Evolutionary conservation across 768 basidiomycete species (phyloP), one percentile per base, ranked within the genome.

Genomic region (Lyophyllum semitale): DNA sequence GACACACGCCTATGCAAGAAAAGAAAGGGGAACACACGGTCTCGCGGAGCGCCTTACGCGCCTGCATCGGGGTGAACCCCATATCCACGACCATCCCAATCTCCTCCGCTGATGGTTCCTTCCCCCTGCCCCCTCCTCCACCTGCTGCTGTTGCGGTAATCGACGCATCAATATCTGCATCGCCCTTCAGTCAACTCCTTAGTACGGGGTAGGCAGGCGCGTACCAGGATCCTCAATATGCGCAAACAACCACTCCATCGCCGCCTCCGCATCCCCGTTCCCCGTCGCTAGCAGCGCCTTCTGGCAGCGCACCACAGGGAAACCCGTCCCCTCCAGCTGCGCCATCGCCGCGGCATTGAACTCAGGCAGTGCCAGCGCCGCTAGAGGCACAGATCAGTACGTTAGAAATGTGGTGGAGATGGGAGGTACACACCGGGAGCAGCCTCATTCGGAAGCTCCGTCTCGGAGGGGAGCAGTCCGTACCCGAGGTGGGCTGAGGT

Each of bases 161-260:
- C 0, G 93, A 94, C 0, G 75, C 78, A 68, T 98, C 95, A 65
- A 98, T 95, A 66, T 95, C 95, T 95, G 26, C 32, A 20, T 27
- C 17, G 6, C 44, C 20, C 13, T 6, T 23, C 12, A 51, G n/a
- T 12, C 54, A 17, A n/a, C 27, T 6, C 15, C 12, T 26, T 8
- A 15, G 42, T 33, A n/a, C 22, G 35, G 17, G 5, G 44, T 22
- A 33, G 25, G 38, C 22, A 51, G 18, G 38, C 23, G 59, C 76
- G 8, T 42, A 92, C 94, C 92, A 12, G 93, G 78, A 70, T 98
- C 96, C 0, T 98, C 95, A 91, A 95, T 92, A 68, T 98, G 96
- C 41, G 71, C 78, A 65, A 98, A 96, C 38, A 99, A 70, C 96
- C 96, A 99, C 55, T 93, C 87, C 94, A 96, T 96, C 0, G 97